phyloP scores from a whole-genome alignment of 306 rosid species.

The Inga laurina region DNA sequence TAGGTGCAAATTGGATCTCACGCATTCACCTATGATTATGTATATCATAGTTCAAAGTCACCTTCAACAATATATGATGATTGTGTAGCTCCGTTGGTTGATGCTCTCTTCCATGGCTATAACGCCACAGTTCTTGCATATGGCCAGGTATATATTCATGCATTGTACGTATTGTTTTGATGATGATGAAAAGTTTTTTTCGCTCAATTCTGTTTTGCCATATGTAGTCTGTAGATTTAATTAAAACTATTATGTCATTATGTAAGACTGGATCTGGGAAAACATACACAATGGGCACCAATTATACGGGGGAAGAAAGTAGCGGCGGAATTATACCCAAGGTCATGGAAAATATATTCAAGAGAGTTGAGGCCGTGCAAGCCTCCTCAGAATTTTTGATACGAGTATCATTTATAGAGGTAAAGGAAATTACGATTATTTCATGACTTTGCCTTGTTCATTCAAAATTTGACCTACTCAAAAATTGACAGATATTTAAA shows the following conservation, averaged over 20 bases:
- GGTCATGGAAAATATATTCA: constrained; percentile 76
- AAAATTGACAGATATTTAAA: constrained; percentile 77
- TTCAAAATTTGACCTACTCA: constrained; percentile 14
- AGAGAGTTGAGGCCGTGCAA: constrained; percentile 51
- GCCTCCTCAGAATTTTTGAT: constrained; percentile 69
- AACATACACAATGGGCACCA: constrained; percentile 79
- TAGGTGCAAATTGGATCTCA: constrained; percentile 95
- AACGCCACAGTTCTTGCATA: constrained; percentile 97
- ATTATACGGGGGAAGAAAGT: constrained; percentile 69
- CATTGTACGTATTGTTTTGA: not conserved
- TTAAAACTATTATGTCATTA: constrained; percentile 5
- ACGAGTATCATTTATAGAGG: constrained; percentile 96
- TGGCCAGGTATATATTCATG: constrained; percentile 70
- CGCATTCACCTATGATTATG: constrained; percentile 79
- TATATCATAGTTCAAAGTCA: constrained; percentile 60
- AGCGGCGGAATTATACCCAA: constrained; percentile 72
- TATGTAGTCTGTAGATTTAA: not conserved
- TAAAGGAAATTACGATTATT: constrained; percentile 24
- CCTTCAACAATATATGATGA: constrained; percentile 62
- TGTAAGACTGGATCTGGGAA: constrained; percentile 95
- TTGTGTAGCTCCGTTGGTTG: constrained; percentile 87
- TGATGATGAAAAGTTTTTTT: not conserved
- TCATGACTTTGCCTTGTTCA: not conserved
- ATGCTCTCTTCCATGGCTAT: constrained; percentile 82
- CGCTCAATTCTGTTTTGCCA: not conserved